phyloP scores from a whole-genome alignment of 352 stramenopile genomes.

The Achlya hypogyna region DNA sequence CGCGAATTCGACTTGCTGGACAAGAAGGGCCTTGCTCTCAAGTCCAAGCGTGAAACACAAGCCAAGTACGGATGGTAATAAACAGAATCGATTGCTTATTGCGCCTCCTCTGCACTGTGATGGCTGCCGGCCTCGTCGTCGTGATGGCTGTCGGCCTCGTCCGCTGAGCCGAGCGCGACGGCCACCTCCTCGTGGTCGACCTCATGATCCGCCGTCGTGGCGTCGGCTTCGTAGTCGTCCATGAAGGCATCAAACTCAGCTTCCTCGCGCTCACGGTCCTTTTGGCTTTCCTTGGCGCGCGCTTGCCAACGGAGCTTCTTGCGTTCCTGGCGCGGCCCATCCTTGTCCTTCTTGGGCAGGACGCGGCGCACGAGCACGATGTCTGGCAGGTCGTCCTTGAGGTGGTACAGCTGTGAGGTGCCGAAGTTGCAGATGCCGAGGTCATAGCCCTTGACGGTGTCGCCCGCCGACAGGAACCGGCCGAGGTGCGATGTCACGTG shows the following conservation, averaged over 20 bases:
- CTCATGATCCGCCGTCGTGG: slow-evolving; percentile 46
- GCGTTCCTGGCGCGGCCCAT: slow-evolving; percentile 30
- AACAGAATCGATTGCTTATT: slow-evolving; percentile 6
- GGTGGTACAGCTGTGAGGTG: slow-evolving; percentile 27
- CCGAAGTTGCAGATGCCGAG: slow-evolving; percentile 48
- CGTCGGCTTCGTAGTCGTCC: slow-evolving; percentile 36
- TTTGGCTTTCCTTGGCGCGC: slow-evolving; percentile 39
- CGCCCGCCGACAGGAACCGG: slow-evolving; percentile 40
- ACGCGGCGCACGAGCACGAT: slow-evolving; percentile 63
- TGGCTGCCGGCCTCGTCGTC: slow-evolving; percentile 6
- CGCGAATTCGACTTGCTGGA: slow-evolving; percentile 66
- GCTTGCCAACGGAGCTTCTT: slow-evolving; percentile 38
- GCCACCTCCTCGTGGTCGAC: slow-evolving; percentile 35
- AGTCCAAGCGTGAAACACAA: slow-evolving; percentile 69
- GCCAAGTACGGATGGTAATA: slow-evolving; percentile 73
- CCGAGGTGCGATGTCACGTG: slow-evolving; percentile 54
- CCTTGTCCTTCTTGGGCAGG: slow-evolving; percentile 35
- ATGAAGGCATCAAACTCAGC: slow-evolving; percentile 53
- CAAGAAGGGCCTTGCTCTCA: slow-evolving; percentile 46
- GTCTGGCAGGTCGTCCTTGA: slow-evolving; percentile 52
- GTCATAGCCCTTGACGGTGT: slow-evolving; percentile 71
- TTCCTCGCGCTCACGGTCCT: slow-evolving; percentile 37
- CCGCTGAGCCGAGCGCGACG: slow-evolving; percentile 20
- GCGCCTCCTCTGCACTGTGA: neutral
- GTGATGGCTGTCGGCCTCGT: slow-evolving; percentile 20